Evolutionary conservation across 495 filamentous ascomycete genomes (phyloP), one percentile per base, ranked within the genome.

Genomic region (Penicillium fimorum): DNA sequence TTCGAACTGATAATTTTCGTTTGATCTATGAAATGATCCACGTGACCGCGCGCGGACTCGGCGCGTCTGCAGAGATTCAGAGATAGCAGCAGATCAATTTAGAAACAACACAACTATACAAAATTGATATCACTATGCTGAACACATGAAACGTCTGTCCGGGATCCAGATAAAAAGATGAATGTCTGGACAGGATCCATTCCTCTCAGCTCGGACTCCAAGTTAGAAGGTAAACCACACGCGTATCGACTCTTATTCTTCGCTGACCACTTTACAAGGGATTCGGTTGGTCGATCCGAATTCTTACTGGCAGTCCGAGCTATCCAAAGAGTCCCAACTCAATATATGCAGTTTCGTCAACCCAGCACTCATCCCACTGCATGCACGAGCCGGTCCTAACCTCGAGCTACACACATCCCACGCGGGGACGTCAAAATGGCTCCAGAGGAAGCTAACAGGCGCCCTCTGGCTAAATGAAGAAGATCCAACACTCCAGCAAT

Each of bases 361-460:
- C 17, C 76, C 77, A 13, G 61, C 75, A 11, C 57, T 75, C 3
- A 76, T 82, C 9, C 79, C 79, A 29, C 62, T 82, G 3, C 74
- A 79, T 49, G 74, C 78, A 13, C 74, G 75, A 46, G 71, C 69
- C n/a, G 78, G 79, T n/a, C 78, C 77, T 8, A 78, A 70, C 37
- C 70, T 80, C 45, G 76, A 80, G 58, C 51, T 81, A 20, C 77
- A 75, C 56, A 71, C 76, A 2, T 62, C 33, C 4, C 61, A 76
- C 55, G 56, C 60, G 15, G 57, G 54, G 41, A 75, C 78, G 2
- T 65, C 69, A 18, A 64, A 70, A 72, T 81, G 78, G 77, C 63
- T 82, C 29, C 71, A 68, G 58, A 53, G 49, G 50, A 72, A 71
- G 56, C 46, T 70, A 30, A 58, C 66, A 6, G 66, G 68, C 22